Percentiles rank a stretch among this genome's conserved stretches.
These are phyloP conservation scores for Aspergillus caelatus DNA, from an alignment of 2,329 filamentous ascomycete genomes.

Conservation along the genomic window DNA sequence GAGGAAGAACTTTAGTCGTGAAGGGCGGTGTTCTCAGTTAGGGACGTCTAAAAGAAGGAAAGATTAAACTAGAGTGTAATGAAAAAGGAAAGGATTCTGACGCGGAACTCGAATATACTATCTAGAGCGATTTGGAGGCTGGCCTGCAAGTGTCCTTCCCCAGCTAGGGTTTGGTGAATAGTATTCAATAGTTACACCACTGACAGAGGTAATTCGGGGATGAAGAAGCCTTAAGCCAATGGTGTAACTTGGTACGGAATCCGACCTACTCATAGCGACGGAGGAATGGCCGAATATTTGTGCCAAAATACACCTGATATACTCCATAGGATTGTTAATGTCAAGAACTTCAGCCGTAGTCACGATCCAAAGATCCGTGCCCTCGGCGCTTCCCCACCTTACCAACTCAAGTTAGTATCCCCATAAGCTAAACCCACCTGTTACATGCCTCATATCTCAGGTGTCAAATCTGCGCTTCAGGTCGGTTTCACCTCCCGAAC, in stretches of 20 bases:
- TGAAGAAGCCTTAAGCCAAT: too few relatives aligned
- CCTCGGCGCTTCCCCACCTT: not conserved
- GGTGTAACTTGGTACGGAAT: too few relatives aligned
- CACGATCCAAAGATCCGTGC: not conserved
- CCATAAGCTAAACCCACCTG: not conserved
- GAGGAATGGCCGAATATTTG: not conserved
- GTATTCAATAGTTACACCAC: too few relatives aligned
- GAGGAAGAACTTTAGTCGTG: not conserved
- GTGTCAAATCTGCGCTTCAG: constrained; percentile 22
- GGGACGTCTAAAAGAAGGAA: not conserved
- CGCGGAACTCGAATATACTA: not conserved
- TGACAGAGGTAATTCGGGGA: too few relatives aligned
- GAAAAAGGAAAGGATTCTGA: not conserved
- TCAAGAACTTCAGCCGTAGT: not conserved
- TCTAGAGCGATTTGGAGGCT: not conserved
- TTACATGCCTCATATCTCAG: constrained; percentile 23
- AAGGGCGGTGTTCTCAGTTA: not conserved
- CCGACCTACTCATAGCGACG: too few relatives aligned
- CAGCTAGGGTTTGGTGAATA: not conserved
- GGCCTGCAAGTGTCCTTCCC: not conserved
- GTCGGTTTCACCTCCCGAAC: constrained; percentile 18
- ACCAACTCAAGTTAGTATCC: too few relatives aligned
- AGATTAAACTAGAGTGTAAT: not conserved
- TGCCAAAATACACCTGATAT: too few relatives aligned
- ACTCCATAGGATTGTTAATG: not conserved